These are phyloP conservation scores for Mucor racemosus DNA, from an alignment of 371 early-diverging fungal genomes.

Conservation along the genomic window DNA sequence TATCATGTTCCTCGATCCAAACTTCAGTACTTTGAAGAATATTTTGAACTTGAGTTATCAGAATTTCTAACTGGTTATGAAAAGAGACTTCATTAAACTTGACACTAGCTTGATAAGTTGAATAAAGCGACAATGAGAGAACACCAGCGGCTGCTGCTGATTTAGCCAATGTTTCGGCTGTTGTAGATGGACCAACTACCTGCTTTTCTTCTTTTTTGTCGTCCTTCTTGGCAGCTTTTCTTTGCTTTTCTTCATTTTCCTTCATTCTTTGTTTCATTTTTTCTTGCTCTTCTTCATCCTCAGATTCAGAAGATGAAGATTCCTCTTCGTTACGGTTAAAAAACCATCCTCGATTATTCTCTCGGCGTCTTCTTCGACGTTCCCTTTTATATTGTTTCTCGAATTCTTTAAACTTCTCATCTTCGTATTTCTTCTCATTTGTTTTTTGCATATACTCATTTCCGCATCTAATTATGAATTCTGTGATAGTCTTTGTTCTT, in stretches of 20 bases:
- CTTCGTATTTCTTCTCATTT: conserved; percentile 13
- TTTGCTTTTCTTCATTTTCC: conserved; percentile 21
- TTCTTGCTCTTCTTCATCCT: conserved; percentile 20
- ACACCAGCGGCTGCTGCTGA: conserved; percentile 56
- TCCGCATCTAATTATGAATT: conserved; percentile 30
- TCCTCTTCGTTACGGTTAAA: not conserved
- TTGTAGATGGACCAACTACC: conserved; percentile 19
- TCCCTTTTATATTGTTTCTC: not conserved
- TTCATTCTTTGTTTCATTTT: conserved; percentile 14
- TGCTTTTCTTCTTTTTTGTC: conserved; percentile 16
- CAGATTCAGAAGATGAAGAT: not conserved
- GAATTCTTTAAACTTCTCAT: conserved; percentile 3
- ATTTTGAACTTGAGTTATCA: conserved; percentile 47
- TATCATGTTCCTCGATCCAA: conserved; percentile 61
- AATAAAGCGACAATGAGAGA: conserved; percentile 54
- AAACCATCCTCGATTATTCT: conserved; percentile 9
- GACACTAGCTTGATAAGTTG: conserved; percentile 57
- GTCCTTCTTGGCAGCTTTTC: conserved; percentile 18
- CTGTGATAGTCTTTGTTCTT: conserved; percentile 15
- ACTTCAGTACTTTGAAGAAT: conserved; percentile 52
- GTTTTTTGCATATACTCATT: conserved; percentile 28
- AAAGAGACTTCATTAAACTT: conserved; percentile 52
- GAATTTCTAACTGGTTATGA: conserved; percentile 53
- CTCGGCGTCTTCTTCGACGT: conserved; percentile 2
- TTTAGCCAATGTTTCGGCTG: conserved; percentile 22